Conservation (phyloP, 257 asterid genomes). For the Sherardia arvensis region DNA sequence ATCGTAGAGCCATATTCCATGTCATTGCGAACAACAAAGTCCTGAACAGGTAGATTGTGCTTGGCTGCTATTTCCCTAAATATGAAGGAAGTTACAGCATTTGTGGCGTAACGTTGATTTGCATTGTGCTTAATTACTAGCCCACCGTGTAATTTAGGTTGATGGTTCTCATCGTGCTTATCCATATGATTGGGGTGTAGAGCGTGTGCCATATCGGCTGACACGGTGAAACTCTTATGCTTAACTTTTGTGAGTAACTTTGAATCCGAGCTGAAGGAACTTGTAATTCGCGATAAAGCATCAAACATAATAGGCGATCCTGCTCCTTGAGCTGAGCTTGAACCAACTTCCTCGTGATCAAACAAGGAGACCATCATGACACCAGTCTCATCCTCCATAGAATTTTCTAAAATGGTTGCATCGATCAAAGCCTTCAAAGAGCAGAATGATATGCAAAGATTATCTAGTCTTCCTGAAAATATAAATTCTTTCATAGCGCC, state of each 20-base stretch:
- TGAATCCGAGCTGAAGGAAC: slow-evolving; percentile 58
- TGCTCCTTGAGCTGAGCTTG: slow-evolving; percentile 96
- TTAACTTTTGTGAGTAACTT: slow-evolving; percentile 66
- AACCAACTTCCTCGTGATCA: slow-evolving; percentile 97
- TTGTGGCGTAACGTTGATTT: slow-evolving; percentile 90
- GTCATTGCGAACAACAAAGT: slow-evolving; percentile 85
- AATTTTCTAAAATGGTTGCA: slow-evolving; percentile 53
- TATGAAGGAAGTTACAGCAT: slow-evolving; percentile 78
- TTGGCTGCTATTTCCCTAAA: slow-evolving; percentile 77
- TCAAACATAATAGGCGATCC: slow-evolving; percentile 88
- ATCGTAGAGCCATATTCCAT: slow-evolving; percentile 91
- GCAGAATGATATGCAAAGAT: slow-evolving; percentile 93
- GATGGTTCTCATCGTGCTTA: slow-evolving; percentile 94
- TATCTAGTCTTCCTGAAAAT: slow-evolving; percentile 92
- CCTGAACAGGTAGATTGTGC: slow-evolving; percentile 84
- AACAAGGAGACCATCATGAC: slow-evolving; percentile 89
- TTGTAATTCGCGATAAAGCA: slow-evolving; percentile 78
- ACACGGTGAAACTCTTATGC: slow-evolving; percentile 83
- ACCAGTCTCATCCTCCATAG: slow-evolving; percentile 73
- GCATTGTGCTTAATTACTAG: slow-evolving; percentile 93
- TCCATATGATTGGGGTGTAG: slow-evolving; percentile 93
- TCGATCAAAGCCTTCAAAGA: slow-evolving; percentile 93
- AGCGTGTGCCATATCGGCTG: slow-evolving; percentile 99
- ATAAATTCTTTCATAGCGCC: slow-evolving; percentile 88
- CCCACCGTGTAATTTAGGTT: slow-evolving; percentile 89